These are phyloP conservation scores for Torrubiellomyces zombiae DNA, from an alignment of 2,329 filamentous ascomycete genomes.

Conservation along the genomic window DNA sequence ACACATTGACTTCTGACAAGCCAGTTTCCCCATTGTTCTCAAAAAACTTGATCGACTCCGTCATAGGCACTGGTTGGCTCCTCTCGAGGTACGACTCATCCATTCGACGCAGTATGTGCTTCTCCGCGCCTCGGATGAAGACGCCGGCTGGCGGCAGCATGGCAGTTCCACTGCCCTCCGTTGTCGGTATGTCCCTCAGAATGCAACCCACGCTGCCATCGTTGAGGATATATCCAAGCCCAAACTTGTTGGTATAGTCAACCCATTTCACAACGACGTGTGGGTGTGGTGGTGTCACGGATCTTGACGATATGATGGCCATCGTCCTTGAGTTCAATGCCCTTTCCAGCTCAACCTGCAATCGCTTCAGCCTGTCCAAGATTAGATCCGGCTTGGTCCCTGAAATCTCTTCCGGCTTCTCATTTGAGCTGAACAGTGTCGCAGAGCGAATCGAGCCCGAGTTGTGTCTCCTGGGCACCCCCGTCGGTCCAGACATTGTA, in stretches of 20 bases:
- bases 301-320: conserved; percentile 40
- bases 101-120: conserved; percentile 46
- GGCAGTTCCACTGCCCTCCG: conserved; percentile 30
- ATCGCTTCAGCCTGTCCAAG: conserved; percentile 33
- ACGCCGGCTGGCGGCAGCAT: conserved; percentile 53
- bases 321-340: conserved; percentile 47
- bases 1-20: conserved; percentile 44
- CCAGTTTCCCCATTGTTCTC: conserved; percentile 53
- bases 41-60: conserved; percentile 50
- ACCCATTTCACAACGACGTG: conserved; percentile 66
- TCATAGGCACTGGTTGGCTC: conserved; percentile 47
- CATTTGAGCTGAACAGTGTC: conserved; percentile 38
- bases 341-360: conserved; percentile 45
- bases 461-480: conserved; percentile 11
- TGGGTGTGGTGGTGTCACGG: conserved; percentile 37
- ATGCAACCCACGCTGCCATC: conserved; percentile 67
- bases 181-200: conserved; percentile 36
- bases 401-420: conserved; percentile 31
- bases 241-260: conserved; percentile 77
- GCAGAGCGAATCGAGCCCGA: conserved; percentile 19
- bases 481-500: conserved; percentile 9
- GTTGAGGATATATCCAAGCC: conserved; percentile 68
- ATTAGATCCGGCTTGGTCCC: conserved; percentile 41
- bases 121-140: conserved; percentile 54
- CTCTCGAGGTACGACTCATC: conserved; percentile 39